phyloP scores from a whole-genome alignment of 2,329 filamentous ascomycete genomes.

The Fonsecaea monophora region DNA sequence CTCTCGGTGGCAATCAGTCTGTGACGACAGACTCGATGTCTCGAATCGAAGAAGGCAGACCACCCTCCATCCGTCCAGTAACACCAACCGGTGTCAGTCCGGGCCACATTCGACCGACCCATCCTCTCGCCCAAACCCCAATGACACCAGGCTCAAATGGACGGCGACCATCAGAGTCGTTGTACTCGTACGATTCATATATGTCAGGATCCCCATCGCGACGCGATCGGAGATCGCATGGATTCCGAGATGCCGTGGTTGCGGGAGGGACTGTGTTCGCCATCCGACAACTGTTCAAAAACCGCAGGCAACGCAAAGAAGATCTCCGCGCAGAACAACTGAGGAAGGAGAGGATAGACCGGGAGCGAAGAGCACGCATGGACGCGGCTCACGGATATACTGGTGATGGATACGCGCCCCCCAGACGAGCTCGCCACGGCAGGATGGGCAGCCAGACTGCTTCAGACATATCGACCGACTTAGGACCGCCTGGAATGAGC shows the following conservation, averaged over 20 bases:
- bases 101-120: slow-evolving; percentile 39
- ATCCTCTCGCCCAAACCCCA: slow-evolving; percentile 43
- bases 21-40: slow-evolving; percentile 56
- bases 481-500: slow-evolving; percentile 34
- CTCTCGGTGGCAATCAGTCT: slow-evolving; percentile 55
- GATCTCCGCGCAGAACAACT: slow-evolving; percentile 65
- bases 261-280: slow-evolving; percentile 72
- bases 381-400: slow-evolving; percentile 70
- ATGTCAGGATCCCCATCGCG: slow-evolving; percentile 44
- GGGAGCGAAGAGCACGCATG: slow-evolving; percentile 60
- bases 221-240: slow-evolving; percentile 54
- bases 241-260: slow-evolving; percentile 66
- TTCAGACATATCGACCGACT: slow-evolving; percentile 37
- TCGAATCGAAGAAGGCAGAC: slow-evolving; percentile 60
- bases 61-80: slow-evolving; percentile 56
- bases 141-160: slow-evolving; percentile 41
- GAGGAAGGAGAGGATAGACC: slow-evolving; percentile 58
- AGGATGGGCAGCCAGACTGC: slow-evolving; percentile 39
- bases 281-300: slow-evolving; percentile 64
- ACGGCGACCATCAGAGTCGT: slow-evolving; percentile 36
- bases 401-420: slow-evolving; percentile 66
- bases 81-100: slow-evolving; percentile 45
- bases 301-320: slow-evolving; percentile 63
- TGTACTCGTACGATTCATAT: slow-evolving; percentile 51
- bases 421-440: slow-evolving; percentile 34